These are phyloP conservation scores for Garcia nutans DNA, from an alignment of 345 rosid species.

Conservation along the genomic window DNA sequence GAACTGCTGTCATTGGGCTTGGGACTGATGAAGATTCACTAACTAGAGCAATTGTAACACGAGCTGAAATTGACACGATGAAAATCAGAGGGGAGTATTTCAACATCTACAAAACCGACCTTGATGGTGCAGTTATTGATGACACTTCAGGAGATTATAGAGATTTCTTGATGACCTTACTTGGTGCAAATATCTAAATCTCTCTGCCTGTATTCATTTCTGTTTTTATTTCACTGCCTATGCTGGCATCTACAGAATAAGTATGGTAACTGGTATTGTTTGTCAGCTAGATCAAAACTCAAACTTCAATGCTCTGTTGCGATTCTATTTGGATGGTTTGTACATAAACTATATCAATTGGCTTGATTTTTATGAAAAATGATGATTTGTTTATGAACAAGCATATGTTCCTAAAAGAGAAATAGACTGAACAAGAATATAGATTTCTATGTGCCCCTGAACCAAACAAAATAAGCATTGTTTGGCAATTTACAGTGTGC, in stretches of 20 bases:
- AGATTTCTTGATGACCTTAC: conserved; percentile 64
- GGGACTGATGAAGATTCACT: conserved; percentile 91
- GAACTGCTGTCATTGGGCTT: conserved; percentile 52
- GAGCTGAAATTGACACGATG: conserved; percentile 83
- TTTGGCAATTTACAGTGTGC: no score
- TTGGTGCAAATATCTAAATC: conserved; percentile 57
- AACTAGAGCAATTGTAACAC: conserved; percentile 66
- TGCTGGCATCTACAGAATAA: conserved; percentile 2
- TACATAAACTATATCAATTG: neutral
- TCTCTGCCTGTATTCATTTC: neutral
- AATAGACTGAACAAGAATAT: no score
- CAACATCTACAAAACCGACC: conserved; percentile 46
- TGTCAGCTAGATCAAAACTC: neutral
- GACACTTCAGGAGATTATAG: conserved; percentile 80
- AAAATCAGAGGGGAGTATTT: conserved; percentile 58
- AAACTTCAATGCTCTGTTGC: neutral
- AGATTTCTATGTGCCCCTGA: no score
- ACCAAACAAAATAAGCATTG: no score
- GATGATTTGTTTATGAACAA: neutral
- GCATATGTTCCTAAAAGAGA: no score
- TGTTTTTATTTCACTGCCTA: neutral
- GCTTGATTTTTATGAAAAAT: neutral
- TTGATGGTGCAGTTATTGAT: conserved; percentile 61
- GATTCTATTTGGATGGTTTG: neutral
- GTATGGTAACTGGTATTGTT: neutral